Base-by-base conservation (phyloP, 345 rosid species). In the Chamaenerion angustifolium region DNA sequence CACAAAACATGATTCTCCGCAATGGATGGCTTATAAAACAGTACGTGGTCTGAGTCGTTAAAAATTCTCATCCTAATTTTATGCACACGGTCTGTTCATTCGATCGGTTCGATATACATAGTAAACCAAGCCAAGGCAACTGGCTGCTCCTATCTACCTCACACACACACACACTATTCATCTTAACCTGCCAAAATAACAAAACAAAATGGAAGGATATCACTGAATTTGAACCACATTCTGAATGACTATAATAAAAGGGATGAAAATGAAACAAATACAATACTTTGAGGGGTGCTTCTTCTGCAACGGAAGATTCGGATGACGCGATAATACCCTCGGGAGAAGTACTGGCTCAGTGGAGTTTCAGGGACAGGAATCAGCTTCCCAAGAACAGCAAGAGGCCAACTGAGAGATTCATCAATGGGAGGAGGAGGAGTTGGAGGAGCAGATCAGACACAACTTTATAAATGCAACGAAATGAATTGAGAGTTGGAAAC, bases 341-440 rank as follows among this genome's bases (percentile, higher is more conserved):
- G 17, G 12, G 43, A 10, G 49, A 60, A 54, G 54, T 63, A 41
- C 25, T 42, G 50, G 54, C 68, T 59, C 1, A 72, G 40, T 0
- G 92, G 85, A 55, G 87, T 81, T 51, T 48, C 56, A 1, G 96
- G 89, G 43, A 90, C 89, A 4, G 87, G 95, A 45, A 92, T 64
- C 25, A 68, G 72, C 63, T 90, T 86, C 57, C 83, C 98, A 15
- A 77, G 47, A 27, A 69, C 56, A 12, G 89, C 98, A 16, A 92
- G 83, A 1, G 98, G 98, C 98, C 98, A 92, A 59, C 98, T 92
- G 71, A 43, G 52, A n/a, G n/a, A 57, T 43, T 27, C 19, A 42
- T 25, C 10, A 17, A 23, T 16, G 12, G n/a, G n/a, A n/a, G n/a
- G 8, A 15, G 16, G 40, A 43, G 16, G 49, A 37, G 12, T 0